Base-by-base conservation (phyloP, 441 rosid genomes). In the Heliophila coronopifolia region DNA sequence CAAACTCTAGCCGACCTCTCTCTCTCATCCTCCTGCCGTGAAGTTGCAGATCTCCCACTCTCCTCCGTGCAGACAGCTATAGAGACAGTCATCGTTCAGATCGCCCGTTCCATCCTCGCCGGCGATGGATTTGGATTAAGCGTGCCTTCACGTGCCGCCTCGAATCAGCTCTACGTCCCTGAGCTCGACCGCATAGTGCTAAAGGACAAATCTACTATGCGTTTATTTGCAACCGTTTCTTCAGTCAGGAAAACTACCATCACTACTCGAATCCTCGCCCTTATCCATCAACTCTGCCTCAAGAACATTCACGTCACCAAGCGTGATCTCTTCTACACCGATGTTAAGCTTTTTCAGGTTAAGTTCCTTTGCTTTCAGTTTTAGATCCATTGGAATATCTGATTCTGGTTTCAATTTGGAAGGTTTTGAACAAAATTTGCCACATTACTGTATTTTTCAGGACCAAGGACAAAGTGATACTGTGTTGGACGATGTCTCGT, bases 181-280 rank as follows among this genome's bases (percentile, higher is more conserved):
- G 91, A 92, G 70, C 96, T 92, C n/a, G 96, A 92, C 68, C 96
- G 98, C 12, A 92, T 92, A 45, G 98, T 92, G 19, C 48, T 92
- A 8, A 87, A 84, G 68, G 98, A 92, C 71, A 87, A 92, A 73
- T 75, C 81, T 19, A 83, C 98, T 67, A 66, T 81, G 61, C 98
- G 95, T 16, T 93, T 91, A 1, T 92, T 83, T 60, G 75, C 98
- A 3, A 54, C 83, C 66, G 76, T 75, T 42, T 78, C 94, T 54
- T 77, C 94, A 3, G 96, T 92, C 1, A 86, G 98, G 61, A 92
- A 87, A 56, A 59, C 94, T 32, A 83, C 98, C 4, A 79, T 92
- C 68, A 92, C 98, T 57, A 52, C 91, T 37, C 79, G 76, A 8
- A 87, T 92, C 63, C 83, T 92, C 41, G 72, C 94, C 9, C 79